These are phyloP conservation scores for Metarhizium anisopliae DNA, from an alignment of 2,329 filamentous ascomycete genomes.

Conservation along the genomic window DNA sequence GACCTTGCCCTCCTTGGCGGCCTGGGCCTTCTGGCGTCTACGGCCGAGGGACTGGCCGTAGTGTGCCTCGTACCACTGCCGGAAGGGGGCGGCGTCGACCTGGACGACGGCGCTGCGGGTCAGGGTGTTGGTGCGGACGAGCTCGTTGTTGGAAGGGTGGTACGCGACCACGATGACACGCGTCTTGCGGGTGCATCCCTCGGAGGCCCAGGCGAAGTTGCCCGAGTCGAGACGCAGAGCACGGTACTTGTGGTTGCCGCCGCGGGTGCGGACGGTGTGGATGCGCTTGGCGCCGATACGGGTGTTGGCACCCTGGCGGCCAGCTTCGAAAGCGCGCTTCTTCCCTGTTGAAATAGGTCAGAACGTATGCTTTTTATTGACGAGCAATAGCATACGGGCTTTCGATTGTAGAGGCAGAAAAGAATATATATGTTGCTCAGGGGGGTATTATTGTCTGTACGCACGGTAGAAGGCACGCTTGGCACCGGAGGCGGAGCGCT, in stretches of 20 bases:
- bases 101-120: conserved; percentile 98
- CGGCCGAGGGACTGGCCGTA: conserved; percentile 88
- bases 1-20: conserved; percentile 48
- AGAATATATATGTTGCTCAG: conserved; percentile 7
- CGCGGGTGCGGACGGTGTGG: conserved; percentile 92
- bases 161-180: conserved; percentile 97
- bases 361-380: conserved; percentile 48
- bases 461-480: conserved; percentile 90
- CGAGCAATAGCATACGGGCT: conserved; percentile 48
- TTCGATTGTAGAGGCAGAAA: conserved; percentile 34
- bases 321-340: conserved; percentile 99
- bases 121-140: conserved; percentile 99
- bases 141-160: conserved; percentile 99
- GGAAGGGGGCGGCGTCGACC: conserved; percentile 96
- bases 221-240: conserved; percentile 96
- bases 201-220: conserved; percentile 99
- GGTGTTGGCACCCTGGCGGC: conserved; percentile 98
- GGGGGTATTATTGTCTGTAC: conserved; percentile 27
- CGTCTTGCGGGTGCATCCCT: conserved; percentile 97
- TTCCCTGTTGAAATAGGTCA: conserved; percentile 71
- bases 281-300: conserved; percentile 96
- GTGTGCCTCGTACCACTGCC: conserved; percentile 99
- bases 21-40: conserved; percentile 77
- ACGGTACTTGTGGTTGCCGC: conserved; percentile 99
- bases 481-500: conserved; percentile 97